These are phyloP conservation scores for Sporobolomyces roseus DNA, from an alignment of 768 basidiomycete species.

Conservation along the genomic window DNA sequence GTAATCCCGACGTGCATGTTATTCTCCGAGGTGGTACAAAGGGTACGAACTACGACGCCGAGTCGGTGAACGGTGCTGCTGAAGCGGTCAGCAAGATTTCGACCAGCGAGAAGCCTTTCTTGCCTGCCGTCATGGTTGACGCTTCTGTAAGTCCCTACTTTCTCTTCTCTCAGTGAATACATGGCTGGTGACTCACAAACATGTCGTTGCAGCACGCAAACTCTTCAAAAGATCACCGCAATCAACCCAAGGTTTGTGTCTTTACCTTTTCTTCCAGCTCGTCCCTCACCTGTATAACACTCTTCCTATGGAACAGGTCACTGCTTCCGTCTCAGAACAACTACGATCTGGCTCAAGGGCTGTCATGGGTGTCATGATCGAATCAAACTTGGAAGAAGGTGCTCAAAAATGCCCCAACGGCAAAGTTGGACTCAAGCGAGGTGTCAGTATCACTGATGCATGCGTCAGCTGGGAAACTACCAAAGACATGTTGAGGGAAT, in stretches of 20 bases:
- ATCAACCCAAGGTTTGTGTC: slow-evolving; percentile 65
- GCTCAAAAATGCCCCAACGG: slow-evolving; percentile 76
- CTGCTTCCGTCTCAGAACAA: slow-evolving; percentile 69
- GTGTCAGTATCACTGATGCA: slow-evolving; percentile 82
- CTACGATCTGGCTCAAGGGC: slow-evolving; percentile 61
- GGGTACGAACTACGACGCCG: slow-evolving; percentile 80
- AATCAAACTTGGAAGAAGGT: slow-evolving; percentile 87
- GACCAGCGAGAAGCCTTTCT: slow-evolving; percentile 49
- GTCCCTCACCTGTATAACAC: not conserved
- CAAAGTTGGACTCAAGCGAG: slow-evolving; percentile 34
- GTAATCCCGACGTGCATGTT: slow-evolving; percentile 81
- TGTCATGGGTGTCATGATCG: slow-evolving; percentile 96
- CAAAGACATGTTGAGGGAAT: slow-evolving; percentile 64
- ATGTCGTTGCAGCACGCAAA: slow-evolving; percentile 64
- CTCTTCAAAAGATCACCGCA: slow-evolving; percentile 88
- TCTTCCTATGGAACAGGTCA: slow-evolving; percentile 50
- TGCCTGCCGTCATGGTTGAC: slow-evolving; percentile 80
- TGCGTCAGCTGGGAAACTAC: slow-evolving; percentile 84
- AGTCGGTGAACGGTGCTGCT: slow-evolving; percentile 65
- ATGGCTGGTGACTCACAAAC: no score
- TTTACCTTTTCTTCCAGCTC: no score
- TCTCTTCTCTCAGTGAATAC: not conserved
- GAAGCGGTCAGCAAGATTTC: slow-evolving; percentile 61
- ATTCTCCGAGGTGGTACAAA: slow-evolving; percentile 89
- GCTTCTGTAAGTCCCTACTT: slow-evolving; percentile 54